Percentiles rank a stretch among this genome's conserved stretches.
Evolutionary conservation across 1,284 basidiomycete genomes (phyloP).

Genomic region (Macrocystidia cucumis): DNA sequence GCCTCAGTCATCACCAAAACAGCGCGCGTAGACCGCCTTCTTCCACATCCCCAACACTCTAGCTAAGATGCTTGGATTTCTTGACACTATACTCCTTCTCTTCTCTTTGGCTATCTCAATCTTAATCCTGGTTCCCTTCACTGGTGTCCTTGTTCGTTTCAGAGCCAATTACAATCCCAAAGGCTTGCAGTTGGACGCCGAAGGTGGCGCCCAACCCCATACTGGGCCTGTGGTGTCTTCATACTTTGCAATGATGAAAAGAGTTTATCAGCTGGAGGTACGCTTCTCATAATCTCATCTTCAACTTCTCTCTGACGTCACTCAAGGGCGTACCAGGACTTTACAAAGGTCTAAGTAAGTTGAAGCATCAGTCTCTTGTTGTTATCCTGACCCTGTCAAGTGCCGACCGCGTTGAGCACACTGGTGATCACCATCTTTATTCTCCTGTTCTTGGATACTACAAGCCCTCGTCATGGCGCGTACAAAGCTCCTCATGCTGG

Average conservation of each 20-base stretch:
- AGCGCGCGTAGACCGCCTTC: not conserved
- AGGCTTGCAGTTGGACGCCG: slow-evolving; percentile 75
- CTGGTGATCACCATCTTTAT: slow-evolving; percentile 49
- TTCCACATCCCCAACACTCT: slow-evolving; percentile 10
- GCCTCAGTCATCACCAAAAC: slow-evolving; percentile 1
- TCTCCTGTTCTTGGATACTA: slow-evolving; percentile 45
- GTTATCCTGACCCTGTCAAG: slow-evolving; percentile 22
- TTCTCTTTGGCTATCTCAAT: slow-evolving; percentile 41
- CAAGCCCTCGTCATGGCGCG: slow-evolving; percentile 52
- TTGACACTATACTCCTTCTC: slow-evolving; percentile 37
- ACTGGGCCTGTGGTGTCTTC: slow-evolving; percentile 62
- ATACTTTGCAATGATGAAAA: slow-evolving; percentile 61
- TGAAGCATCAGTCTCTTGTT: not conserved
- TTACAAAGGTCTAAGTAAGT: slow-evolving; percentile 79
- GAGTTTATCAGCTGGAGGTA: slow-evolving; percentile 76
- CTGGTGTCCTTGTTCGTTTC: slow-evolving; percentile 63
- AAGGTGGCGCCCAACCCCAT: slow-evolving; percentile 68
- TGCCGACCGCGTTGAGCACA: slow-evolving; percentile 69
- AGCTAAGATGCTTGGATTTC: slow-evolving; percentile 28
- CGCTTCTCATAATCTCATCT: slow-evolving; percentile 9
- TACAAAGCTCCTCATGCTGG: slow-evolving; percentile 69
- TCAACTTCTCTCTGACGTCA: slow-evolving; percentile 2
- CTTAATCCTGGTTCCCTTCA: slow-evolving; percentile 54
- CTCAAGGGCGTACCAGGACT: slow-evolving; percentile 66
- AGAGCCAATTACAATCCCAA: slow-evolving; percentile 79